A percentile compares a stretch with the other conserved stretches of the same genome.
phyloP scores from a whole-genome alignment of 2,329 filamentous ascomycete genomes.

The Diplodia corticola region DNA sequence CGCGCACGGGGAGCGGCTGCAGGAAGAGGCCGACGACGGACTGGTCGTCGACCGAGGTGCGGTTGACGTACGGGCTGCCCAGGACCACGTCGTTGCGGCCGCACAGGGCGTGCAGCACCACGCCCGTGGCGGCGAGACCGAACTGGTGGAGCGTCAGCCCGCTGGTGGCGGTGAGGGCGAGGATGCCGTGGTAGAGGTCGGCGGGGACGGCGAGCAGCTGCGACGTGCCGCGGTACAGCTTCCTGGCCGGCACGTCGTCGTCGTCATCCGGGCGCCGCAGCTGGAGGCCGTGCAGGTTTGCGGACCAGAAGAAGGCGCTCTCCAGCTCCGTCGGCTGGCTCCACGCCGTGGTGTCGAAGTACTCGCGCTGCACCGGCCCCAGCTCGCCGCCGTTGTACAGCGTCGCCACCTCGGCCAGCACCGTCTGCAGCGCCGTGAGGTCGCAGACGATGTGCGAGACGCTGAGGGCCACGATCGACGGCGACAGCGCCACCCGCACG shows the following conservation, averaged over 20 bases:
- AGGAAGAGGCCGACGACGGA: conserved; percentile 34
- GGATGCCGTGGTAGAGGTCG: neutral
- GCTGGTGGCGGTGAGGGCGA: neutral
- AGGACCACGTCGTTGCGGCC: conserved; percentile 30
- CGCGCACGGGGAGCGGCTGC: conserved; percentile 34
- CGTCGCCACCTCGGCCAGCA: conserved; percentile 31
- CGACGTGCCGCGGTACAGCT: conserved; percentile 22
- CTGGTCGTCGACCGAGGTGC: conserved; percentile 27
- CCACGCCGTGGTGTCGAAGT: conserved; percentile 10
- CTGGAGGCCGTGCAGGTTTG: conserved; percentile 10
- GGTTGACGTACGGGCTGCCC: conserved; percentile 35
- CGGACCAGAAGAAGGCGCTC: conserved; percentile 23
- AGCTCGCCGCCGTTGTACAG: conserved; percentile 27
- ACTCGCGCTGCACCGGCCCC: neutral
- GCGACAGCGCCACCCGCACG: conserved; percentile 33
- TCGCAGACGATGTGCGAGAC: conserved; percentile 40
- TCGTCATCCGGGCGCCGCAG: neutral
- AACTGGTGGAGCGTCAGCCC: conserved; percentile 30
- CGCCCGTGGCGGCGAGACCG: conserved; percentile 25
- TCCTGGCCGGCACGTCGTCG: neutral
- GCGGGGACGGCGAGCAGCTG: neutral
- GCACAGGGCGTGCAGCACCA: conserved; percentile 27
- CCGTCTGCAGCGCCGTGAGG: conserved; percentile 32
- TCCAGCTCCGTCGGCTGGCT: conserved; percentile 15
- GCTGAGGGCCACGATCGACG: conserved; percentile 28